Base-by-base conservation (phyloP, 2,329 filamentous ascomycete genomes). In the Trichoderma sp. region DNA sequence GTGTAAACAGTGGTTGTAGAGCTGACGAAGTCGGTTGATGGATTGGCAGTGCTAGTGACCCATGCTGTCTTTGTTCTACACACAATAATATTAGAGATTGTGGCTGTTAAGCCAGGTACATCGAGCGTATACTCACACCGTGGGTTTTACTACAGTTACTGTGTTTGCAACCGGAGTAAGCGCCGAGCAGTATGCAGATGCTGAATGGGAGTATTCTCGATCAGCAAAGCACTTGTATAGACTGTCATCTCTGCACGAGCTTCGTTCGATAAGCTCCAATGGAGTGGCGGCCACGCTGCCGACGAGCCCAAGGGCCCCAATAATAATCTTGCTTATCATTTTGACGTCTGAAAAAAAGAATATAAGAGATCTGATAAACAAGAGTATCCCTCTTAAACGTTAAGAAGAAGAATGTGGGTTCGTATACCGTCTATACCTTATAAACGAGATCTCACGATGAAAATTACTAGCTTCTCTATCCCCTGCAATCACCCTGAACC, bases 191-290 rank as follows among this genome's bases (percentile, higher is more conserved):
- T 74, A 77, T 11, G 70, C 61, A 18, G 73, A 74, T 5, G 75
- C 76, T 32, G 75, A 74, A 4, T 61, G 47, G 18, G 73, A 72
- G 53, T 76, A 77, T 6, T 74, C 71, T 26, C 72, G 30, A 32
- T 76, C 76, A 18, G 74, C 72, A 8, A 77, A 75, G 62, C 76
- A 77, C 60, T 73, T 74, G 28, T 76, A 73, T 4, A 77, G 60
- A 15, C 75, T 76, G 36, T 77, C 76, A 6, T 74, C 73, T 26
- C 76, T 76, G 70, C 75, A 77, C 3, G 65, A 57, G 11, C 15
- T 69, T 8, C 74, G 73, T 58, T 73, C 73, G 39, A 47, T 32
- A 18, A 73, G 15, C 47, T 70, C 69, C 43, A 47, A 69, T 2
- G 74, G 72, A 24, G 73, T 66, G n/a, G 73, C 66, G 14, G 72